Evolutionary conservation across 768 basidiomycete species (phyloP).

Genomic region (Tricholoma terreum): DNA sequence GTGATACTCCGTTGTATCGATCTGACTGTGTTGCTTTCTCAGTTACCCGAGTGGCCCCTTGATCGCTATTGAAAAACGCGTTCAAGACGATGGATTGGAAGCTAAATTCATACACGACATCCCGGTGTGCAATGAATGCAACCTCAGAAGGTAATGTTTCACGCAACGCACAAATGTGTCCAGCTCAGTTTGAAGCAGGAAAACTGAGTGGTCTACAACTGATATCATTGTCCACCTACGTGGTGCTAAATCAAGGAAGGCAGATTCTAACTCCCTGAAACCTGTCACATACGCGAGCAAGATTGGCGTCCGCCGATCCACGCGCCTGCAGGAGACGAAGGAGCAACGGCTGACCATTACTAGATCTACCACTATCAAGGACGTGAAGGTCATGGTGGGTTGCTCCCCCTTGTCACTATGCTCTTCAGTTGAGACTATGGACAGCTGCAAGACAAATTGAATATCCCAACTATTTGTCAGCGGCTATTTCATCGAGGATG

Average conservation of each 20-base stretch:
- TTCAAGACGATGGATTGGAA: slow-evolving; percentile 26
- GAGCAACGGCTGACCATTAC: slow-evolving; percentile 52
- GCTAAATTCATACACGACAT: slow-evolving; percentile 44
- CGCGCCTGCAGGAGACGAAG: slow-evolving; percentile 60
- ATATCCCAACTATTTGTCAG: slow-evolving; percentile 76
- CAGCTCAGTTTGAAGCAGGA: slow-evolving; percentile 30
- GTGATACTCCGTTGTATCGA: not conserved
- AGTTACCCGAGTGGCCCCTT: slow-evolving; percentile 61
- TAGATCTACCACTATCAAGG: slow-evolving; percentile 70
- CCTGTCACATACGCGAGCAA: slow-evolving; percentile 30
- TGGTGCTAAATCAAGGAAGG: slow-evolving; percentile 16
- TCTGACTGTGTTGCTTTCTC: not conserved
- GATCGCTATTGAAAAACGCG: slow-evolving; percentile 44
- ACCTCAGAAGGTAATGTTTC: slow-evolving; percentile 46
- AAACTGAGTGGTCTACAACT: slow-evolving; percentile 54
- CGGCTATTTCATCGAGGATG: slow-evolving; percentile 57
- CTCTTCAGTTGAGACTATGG: slow-evolving; percentile 3
- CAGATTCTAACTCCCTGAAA: slow-evolving; percentile 12
- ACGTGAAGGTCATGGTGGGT: slow-evolving; percentile 71
- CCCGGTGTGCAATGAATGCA: slow-evolving; percentile 59
- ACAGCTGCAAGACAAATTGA: slow-evolving; percentile 60
- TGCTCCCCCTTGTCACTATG: not conserved
- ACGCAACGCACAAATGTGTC: not conserved
- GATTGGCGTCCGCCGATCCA: slow-evolving; percentile 60
- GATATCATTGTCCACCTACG: slow-evolving; percentile 57